phyloP scores from a whole-genome alignment of 441 rosid genomes.

The Capsella rubella region DNA sequence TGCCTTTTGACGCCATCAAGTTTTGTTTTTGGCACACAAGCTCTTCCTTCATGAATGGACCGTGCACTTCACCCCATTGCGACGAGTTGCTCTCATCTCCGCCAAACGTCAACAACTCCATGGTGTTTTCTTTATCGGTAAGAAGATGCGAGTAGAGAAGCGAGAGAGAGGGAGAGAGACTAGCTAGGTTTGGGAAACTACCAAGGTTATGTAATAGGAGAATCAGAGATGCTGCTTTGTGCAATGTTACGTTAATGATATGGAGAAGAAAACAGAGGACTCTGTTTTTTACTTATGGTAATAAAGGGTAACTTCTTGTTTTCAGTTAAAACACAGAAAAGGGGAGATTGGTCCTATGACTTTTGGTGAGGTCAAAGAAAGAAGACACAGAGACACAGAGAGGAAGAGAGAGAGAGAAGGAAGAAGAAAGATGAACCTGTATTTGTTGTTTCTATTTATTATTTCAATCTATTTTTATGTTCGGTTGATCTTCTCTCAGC shows the following conservation, averaged over 20 bases:
- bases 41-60: conserved; percentile 40
- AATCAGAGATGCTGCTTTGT: conserved; percentile 19
- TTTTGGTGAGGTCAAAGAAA: conserved; percentile 16
- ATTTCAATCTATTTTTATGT: conserved; percentile 31
- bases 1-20: conserved; percentile 47
- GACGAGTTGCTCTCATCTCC: conserved; percentile 7
- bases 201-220: neutral
- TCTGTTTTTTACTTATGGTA: conserved; percentile 35
- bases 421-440: conserved; percentile 27
- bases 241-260: conserved; percentile 19
- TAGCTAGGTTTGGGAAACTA: conserved; percentile 11
- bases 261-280: conserved; percentile 42
- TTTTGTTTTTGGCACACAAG: conserved; percentile 45
- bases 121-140: conserved; percentile 10
- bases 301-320: conserved; percentile 21
- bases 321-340: neutral
- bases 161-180: neutral
- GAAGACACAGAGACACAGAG: conserved; percentile 3
- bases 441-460: conserved; percentile 35
- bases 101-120: conserved; percentile 20
- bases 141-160: neutral
- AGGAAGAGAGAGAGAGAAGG: conserved; percentile 17
- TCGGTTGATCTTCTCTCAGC: conserved; percentile 36
- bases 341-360: conserved; percentile 8
- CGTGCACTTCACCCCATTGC: conserved; percentile 29